Conservation (phyloP, 2,329 filamentous ascomycete species). For the Nannizziopsis barbatae region DNA sequence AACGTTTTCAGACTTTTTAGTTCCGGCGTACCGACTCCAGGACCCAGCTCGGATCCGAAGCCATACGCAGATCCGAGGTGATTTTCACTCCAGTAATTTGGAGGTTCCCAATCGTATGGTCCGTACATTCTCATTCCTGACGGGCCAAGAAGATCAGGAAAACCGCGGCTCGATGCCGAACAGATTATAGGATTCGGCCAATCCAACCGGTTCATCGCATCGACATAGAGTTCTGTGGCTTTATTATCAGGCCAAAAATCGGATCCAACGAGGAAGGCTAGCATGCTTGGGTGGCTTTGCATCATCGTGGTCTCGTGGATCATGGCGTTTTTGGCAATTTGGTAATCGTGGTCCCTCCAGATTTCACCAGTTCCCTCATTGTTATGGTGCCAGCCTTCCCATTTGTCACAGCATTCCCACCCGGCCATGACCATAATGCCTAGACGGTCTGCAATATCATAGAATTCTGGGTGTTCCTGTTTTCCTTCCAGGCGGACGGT, state of each 20-base stretch:
- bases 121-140: conserved; percentile 57
- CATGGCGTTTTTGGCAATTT: conserved; percentile 45
- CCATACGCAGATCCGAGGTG: conserved; percentile 46
- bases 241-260: conserved; percentile 53
- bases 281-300: conserved; percentile 49
- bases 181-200: conserved; percentile 50
- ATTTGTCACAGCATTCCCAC: conserved; percentile 59
- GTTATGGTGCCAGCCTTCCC: conserved; percentile 55
- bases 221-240: conserved; percentile 44
- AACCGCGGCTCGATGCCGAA: conserved; percentile 47
- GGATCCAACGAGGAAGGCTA: conserved; percentile 50
- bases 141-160: conserved; percentile 41
- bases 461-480: conserved; percentile 51
- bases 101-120: conserved; percentile 56
- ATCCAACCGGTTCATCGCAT: conserved; percentile 40
- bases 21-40: conserved; percentile 53
- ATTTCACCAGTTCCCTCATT: conserved; percentile 37
- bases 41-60: conserved; percentile 52
- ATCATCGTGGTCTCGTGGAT: conserved; percentile 50
- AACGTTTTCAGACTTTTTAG: conserved; percentile 45
- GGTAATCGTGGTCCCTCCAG: conserved; percentile 47
- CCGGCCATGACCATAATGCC: conserved; percentile 53
- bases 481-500: conserved; percentile 55
- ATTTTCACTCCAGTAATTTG: conserved; percentile 52
- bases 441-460: conserved; percentile 47